A percentile compares a stretch with the other conserved stretches of the same genome.
These are phyloP conservation scores for Globisporangium middletonii DNA, from an alignment of 352 stramenopile genomes.

Conservation along the genomic window DNA sequence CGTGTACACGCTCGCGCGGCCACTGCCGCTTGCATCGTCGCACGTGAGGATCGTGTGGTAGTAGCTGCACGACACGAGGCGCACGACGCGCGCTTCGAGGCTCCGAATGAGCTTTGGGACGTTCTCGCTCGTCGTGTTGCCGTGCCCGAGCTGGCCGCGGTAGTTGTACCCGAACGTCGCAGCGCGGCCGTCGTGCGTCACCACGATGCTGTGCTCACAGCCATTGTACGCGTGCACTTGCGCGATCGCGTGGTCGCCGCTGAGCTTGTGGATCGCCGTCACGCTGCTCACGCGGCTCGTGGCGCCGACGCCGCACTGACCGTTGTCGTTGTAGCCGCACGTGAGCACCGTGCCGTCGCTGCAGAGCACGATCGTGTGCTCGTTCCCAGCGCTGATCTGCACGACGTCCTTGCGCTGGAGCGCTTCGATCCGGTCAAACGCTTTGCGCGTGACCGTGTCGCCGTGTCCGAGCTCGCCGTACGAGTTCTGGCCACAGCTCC, in stretches of 20 bases:
- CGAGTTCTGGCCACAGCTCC: constrained; percentile 93
- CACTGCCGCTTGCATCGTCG: constrained; percentile 19
- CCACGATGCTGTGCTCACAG: constrained; percentile 88
- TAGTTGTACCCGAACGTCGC: constrained; percentile 93
- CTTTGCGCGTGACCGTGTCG: constrained; percentile 84
- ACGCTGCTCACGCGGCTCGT: constrained; percentile 75
- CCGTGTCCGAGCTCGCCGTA: constrained; percentile 91
- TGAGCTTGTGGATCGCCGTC: constrained; percentile 66
- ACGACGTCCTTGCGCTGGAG: constrained; percentile 76
- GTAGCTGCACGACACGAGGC: constrained; percentile 89
- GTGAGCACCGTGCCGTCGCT: constrained; percentile 74
- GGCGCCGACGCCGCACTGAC: constrained; percentile 87
- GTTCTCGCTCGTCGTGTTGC: constrained; percentile 82
- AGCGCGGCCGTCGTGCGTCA: constrained; percentile 69
- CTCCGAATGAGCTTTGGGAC: constrained; percentile 76
- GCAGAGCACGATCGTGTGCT: constrained; percentile 87
- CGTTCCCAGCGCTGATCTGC: constrained; percentile 88
- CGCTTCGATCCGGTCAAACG: constrained; percentile 66
- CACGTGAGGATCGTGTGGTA: constrained; percentile 89
- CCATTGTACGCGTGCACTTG: constrained; percentile 92
- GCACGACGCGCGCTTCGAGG: constrained; percentile 59
- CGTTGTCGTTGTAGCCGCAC: constrained; percentile 94
- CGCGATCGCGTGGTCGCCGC: constrained; percentile 27
- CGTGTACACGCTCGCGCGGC: constrained; percentile 56
- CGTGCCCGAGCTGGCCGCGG: constrained; percentile 88